Conservation (phyloP, 202 grass and related monocot genomes). For the Bolboschoenoplectus hybrid region DNA sequence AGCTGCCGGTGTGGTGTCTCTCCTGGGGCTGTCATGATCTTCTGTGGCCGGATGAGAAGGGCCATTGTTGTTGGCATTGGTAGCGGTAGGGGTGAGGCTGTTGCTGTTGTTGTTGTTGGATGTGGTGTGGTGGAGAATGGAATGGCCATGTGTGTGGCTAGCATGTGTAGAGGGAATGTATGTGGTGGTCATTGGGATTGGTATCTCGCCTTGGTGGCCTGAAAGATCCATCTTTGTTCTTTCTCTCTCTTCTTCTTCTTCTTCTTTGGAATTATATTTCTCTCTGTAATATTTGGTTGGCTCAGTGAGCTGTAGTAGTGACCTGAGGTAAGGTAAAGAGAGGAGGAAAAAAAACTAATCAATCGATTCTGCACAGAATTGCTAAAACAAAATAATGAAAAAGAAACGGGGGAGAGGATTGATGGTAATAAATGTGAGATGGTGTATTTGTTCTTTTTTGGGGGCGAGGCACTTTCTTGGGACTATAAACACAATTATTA, state of each 20-base stretch:
- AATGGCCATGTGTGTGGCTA: conserved; percentile 37
- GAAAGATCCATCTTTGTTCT: conserved; percentile 80
- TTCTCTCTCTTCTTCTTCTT: conserved; percentile 35
- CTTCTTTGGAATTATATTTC: background rate
- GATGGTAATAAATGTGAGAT: conserved; percentile 42
- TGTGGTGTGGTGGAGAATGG: conserved; percentile 51
- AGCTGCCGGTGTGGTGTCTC: conserved; percentile 41
- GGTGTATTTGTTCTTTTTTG: conserved; percentile 43
- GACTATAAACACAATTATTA: conserved; percentile 49
- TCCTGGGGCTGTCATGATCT: conserved; percentile 45
- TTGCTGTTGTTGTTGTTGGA: conserved; percentile 37
- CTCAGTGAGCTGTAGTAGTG: conserved; percentile 17
- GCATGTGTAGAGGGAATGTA: conserved; percentile 48
- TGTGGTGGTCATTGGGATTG: conserved; percentile 78
- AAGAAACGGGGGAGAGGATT: conserved; percentile 21
- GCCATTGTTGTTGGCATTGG: conserved; percentile 34
- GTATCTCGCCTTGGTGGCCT: conserved; percentile 73
- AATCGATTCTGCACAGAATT: conserved; percentile 9
- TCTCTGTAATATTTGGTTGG: conserved; percentile 37
- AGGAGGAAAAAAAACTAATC: conserved; percentile 8
- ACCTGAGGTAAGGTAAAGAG: conserved; percentile 22
- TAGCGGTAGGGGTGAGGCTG: conserved; percentile 39
- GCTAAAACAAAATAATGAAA: conserved; percentile 16
- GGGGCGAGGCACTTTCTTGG: conserved; percentile 33
- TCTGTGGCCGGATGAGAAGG: conserved; percentile 31